phyloP scores from a whole-genome alignment of 2,329 filamentous ascomycete species.

The Penicillium sp. region DNA sequence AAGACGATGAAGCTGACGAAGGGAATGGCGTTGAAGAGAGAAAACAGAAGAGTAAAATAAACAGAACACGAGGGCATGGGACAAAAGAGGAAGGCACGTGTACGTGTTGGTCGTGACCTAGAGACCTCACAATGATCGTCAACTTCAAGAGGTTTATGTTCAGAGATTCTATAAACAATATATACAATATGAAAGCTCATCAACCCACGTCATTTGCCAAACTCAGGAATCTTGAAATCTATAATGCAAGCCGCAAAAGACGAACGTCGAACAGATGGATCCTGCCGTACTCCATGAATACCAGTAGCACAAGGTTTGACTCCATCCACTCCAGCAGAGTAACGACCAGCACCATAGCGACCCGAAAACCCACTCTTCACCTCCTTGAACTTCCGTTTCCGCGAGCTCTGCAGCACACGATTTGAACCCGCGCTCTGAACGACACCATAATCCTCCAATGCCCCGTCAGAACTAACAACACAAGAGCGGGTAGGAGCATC shows the following conservation, averaged over 20 bases:
- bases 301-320: slow-evolving; percentile 6
- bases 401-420: slow-evolving; percentile 8
- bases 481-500: slow-evolving; percentile 19
- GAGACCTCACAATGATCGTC: not conserved
- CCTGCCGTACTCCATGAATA: not conserved
- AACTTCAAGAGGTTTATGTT: not conserved
- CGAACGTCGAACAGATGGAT: slow-evolving; percentile 21
- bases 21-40: not conserved
- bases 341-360: slow-evolving; percentile 22
- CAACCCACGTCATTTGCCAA: slow-evolving; percentile 17
- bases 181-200: not conserved
- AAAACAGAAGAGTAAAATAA: not conserved
- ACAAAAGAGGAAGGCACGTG: not conserved
- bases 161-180: not conserved
- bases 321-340: slow-evolving; percentile 8
- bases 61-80: not conserved
- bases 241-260: slow-evolving; percentile 40
- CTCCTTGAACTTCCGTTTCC: slow-evolving; percentile 31
- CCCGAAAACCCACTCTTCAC: slow-evolving; percentile 25
- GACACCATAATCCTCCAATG: slow-evolving; percentile 20
- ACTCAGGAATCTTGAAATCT: slow-evolving; percentile 37
- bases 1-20: not conserved
- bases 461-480: slow-evolving; percentile 25
- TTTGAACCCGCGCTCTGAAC: slow-evolving; percentile 9
- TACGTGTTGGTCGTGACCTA: not conserved